Evolutionary conservation across 495 filamentous ascomycete species (phyloP), one percentile per base, ranked within the genome.

Genomic region (Lophiostoma macrostomum): DNA sequence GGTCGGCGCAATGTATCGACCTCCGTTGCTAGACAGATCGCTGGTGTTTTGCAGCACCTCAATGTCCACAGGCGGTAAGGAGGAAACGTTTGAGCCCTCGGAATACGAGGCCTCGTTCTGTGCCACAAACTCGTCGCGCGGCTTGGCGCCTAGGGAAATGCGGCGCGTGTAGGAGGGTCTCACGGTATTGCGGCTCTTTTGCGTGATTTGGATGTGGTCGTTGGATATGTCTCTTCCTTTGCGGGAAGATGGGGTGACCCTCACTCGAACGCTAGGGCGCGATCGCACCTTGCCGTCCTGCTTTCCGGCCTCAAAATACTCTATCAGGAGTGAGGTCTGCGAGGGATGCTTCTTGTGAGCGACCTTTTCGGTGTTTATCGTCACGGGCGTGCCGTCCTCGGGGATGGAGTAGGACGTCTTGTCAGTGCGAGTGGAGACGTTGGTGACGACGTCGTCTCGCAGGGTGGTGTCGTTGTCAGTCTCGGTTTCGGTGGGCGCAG

Each of bases 231-330:
- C 74, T 51, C 69, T 73, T 69, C 76, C 81, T 57, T 76, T 76
- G 45, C 70, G 69, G 30, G 75, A 76, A 42, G 86, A 93, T 25
- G 94, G 93, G 28, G 90, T 96, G 41, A 99, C 81, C 63, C 91
- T 89, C 47, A 99, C 93, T 60, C 93, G 83, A 35, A 99, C 93
- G 72, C 90, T 96, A 1, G 93, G 94, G 53, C 89, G 71, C 72
- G 76, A 85, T 73, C 71, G 76, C 46, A 74, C 56, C 32, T 80
- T 76, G 51, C 69, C 69, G 5, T 64, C 64, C 27, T 72, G 64
- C 47, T 93, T 95, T 43, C 87, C 85, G 60, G 82, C 89, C 71
- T 96, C 91, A 66, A 96, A 99, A 69, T 96, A 96, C 71, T 99
- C 93, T 65, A 99, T 99, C 65, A 99, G 75, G 42, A 99, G 79